A percentile compares a stretch with the other conserved stretches of the same genome.
phyloP scores from a whole-genome alignment of 139 green algal species.

The Desmodesmus armatus region DNA sequence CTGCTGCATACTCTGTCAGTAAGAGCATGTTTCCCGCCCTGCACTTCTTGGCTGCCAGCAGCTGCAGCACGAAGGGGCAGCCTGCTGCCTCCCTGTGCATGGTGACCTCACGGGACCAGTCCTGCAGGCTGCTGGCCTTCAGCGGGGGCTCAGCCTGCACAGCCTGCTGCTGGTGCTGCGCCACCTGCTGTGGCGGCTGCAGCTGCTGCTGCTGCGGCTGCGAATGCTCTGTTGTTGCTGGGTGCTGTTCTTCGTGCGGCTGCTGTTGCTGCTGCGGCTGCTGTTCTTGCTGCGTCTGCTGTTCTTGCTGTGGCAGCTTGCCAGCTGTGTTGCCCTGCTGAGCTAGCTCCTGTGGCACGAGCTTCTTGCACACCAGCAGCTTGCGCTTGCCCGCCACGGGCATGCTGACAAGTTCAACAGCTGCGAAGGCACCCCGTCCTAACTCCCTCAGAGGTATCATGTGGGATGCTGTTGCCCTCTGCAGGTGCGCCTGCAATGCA shows the following conservation, averaged over 20 bases:
- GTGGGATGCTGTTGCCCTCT: background rate
- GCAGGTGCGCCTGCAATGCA: background rate
- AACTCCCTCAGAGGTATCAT: background rate
- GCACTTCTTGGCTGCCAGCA: slow-evolving; percentile 43
- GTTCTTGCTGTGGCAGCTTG: background rate
- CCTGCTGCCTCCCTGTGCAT: slow-evolving; percentile 37
- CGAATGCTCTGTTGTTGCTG: background rate
- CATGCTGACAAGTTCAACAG: slow-evolving; percentile 41
- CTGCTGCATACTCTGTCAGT: slow-evolving; percentile 33
- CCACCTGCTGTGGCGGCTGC: background rate
- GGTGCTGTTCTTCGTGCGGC: background rate
- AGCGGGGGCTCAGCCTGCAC: background rate
- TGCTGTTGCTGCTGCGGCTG: background rate
- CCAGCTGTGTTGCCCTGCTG: background rate
- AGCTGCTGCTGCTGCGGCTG: background rate
- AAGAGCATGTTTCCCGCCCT: slow-evolving; percentile 24
- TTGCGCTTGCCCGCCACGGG: slow-evolving; percentile 7
- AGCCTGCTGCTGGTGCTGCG: background rate
- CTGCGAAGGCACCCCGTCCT: background rate
- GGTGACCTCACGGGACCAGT: slow-evolving; percentile 18
- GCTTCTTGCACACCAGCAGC: slow-evolving; percentile 34
- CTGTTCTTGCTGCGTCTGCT: background rate
- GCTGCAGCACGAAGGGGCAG: slow-evolving; percentile 46
- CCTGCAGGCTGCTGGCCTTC: slow-evolving; percentile 32
- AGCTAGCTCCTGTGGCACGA: slow-evolving; percentile 8